Base-by-base conservation (phyloP, 768 basidiomycete species). In the Tricholoma sp. region DNA sequence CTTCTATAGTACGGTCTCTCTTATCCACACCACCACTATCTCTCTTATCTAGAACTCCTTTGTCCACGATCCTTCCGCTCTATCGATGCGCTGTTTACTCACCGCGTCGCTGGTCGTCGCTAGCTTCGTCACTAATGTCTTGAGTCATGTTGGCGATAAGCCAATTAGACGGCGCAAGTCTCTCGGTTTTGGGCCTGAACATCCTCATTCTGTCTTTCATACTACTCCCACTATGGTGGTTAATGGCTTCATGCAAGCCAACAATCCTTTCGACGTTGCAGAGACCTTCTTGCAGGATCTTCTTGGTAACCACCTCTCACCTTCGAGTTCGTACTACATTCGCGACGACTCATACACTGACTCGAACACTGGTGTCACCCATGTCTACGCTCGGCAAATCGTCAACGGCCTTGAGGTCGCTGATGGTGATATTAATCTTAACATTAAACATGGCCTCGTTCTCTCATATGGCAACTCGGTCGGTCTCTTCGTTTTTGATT, bases 351-450 rank as follows among this genome's bases (percentile, higher is more conserved):
- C 89, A 12, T 95, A 96, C 71, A 92, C 90, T 48, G 95, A 98
- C 74, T 72, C 74, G 57, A 83, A 81, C 58, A 94, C 91, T 2
- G 89, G 89, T n/a, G 79, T 97, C 51, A 88, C 91, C 29, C 94
- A 98, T 72, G 78, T 94, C 63, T 96, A 95, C 68, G 85, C 88
- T 59, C 82, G 87, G 62, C 95, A 99, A 74, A 59, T 89, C 56
- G 73, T 94, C 64, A 85, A 89, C 56, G 94, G 92, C 12, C 74
- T 96, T 45, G 91, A 96, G 66, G 92, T 99, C 13, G 80, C 81
- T 10, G 92, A 97, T 64, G 91, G 90, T 29, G 89, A 97, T 71
- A 83, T 97, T 76, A 98, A 98, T 69, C 73, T 99, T 66, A 97
- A 98, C 75, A 77, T 98, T 70, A 86, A 86, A 72, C 81, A 89